A percentile compares a stretch with the other conserved stretches of the same genome.
Evolutionary conservation across 1,139 yeast species (phyloP).

Genomic region (Spathaspora sp.): DNA sequence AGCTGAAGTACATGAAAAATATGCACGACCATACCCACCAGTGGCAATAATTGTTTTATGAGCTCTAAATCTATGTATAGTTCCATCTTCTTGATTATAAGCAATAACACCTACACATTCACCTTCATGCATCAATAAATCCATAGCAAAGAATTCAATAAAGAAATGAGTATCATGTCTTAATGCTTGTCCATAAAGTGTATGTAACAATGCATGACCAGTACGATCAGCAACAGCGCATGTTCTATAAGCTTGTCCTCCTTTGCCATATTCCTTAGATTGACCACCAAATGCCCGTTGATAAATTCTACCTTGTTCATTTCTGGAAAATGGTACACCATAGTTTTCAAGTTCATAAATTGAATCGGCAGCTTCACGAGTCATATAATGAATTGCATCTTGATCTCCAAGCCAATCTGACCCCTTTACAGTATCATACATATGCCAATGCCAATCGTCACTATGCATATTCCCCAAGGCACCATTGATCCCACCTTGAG

Average conservation of each 20-base stretch:
- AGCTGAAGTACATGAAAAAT: constrained; percentile 97
- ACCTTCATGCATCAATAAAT: constrained; percentile 91
- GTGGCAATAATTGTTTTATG: constrained; percentile 96
- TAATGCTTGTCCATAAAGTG: constrained; percentile 93
- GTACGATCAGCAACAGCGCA: constrained; percentile 99
- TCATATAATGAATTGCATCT: constrained; percentile 98
- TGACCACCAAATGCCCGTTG: constrained; percentile 99
- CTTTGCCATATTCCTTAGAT: constrained; percentile 91
- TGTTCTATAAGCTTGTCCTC: constrained; percentile 98
- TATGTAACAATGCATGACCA: constrained; percentile 95
- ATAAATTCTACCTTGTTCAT: constrained; percentile 93
- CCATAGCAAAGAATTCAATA: constrained; percentile 96
- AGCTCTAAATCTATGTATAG: constrained; percentile 94
- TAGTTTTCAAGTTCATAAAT: constrained; percentile 95
- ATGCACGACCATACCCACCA: constrained; percentile 98
- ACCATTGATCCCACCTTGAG: constrained; percentile 99
- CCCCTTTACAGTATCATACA: constrained; percentile 99
- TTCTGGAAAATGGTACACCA: constrained; percentile 98
- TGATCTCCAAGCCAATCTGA: constrained; percentile 99
- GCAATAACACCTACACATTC: constrained; percentile 97
- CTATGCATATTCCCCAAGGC: constrained; percentile 96
- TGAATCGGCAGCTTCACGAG: constrained; percentile 94
- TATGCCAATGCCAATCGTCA: constrained; percentile 99
- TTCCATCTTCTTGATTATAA: constrained; percentile 98
- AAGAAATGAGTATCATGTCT: constrained; percentile 97